A percentile compares a stretch with the other conserved stretches of the same genome.
These are phyloP conservation scores for Didymosphaeria variabile DNA, from an alignment of 2,329 filamentous ascomycete species.

Conservation along the genomic window DNA sequence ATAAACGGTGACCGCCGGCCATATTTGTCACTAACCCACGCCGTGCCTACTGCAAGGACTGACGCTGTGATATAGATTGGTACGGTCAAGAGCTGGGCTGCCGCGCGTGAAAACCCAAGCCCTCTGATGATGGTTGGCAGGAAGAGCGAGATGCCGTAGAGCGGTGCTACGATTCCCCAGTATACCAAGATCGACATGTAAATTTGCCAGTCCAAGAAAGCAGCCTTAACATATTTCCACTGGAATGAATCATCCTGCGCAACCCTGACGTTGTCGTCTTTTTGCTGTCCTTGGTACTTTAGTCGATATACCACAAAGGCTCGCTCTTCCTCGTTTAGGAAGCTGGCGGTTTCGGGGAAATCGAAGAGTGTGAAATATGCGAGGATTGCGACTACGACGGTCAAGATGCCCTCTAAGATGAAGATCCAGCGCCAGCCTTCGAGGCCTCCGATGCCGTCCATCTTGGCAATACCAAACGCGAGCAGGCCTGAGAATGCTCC, in stretches of 20 bases:
- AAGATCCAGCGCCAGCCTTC: constrained; percentile 49
- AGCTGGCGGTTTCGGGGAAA: constrained; percentile 67
- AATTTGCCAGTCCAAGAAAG: constrained; percentile 59
- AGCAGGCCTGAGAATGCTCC: constrained; percentile 69
- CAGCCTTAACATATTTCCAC: constrained; percentile 63
- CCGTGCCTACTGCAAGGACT: constrained; percentile 43
- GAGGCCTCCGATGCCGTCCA: constrained; percentile 62
- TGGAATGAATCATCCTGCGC: constrained; percentile 73
- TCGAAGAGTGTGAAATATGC: constrained; percentile 67
- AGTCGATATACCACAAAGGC: constrained; percentile 69
- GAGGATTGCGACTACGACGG: constrained; percentile 45
- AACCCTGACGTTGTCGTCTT: constrained; percentile 71
- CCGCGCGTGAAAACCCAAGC: constrained; percentile 51
- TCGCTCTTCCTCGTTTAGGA: constrained; percentile 63
- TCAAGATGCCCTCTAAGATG: constrained; percentile 48
- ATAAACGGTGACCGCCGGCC: constrained; percentile 49
- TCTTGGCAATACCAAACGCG: constrained; percentile 66
- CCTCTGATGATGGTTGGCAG: constrained; percentile 59
- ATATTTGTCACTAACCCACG: constrained; percentile 40
- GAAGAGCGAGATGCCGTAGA: constrained; percentile 50
- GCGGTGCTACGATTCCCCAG: constrained; percentile 61
- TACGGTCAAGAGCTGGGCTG: constrained; percentile 54
- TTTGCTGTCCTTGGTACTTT: constrained; percentile 57
- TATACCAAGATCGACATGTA: constrained; percentile 66
- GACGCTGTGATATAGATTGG: constrained; percentile 54